Evolutionary conservation across 345 rosid genomes (phyloP), one percentile per base, ranked within the genome.

Genomic region (Isatis tinctoria): DNA sequence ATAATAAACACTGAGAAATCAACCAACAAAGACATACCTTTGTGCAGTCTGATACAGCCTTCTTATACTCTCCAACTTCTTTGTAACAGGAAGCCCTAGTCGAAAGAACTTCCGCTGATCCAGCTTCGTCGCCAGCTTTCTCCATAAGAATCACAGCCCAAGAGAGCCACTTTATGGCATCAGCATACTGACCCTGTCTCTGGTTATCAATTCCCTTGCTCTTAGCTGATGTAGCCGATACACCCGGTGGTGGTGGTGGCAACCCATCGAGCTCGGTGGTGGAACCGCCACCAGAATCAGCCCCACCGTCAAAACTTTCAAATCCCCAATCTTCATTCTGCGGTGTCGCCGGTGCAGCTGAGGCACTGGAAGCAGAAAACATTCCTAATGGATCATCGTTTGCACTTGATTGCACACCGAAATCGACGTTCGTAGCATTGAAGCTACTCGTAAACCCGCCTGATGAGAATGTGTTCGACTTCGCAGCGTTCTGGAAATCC

Each of bases 61-160:
- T 92, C 84, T 95, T 95, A 79, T 95, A 90, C 80, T 95, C 99
- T 52, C 99, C 99, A 61, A 92, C 99, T 84, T 95, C 99, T 83
- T 92, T 95, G 83, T 92, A 95, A 70, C 99, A 95, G 1, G 99
- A 95, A 74, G 99, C 99, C 71, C 99, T 88, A 80, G 82, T 74
- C 2, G 97, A 82, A 74, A 90, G 85, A 70, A 87, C 97, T 47
- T 95, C 97, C 1, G 24, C 64, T 47, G 83, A 65, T 7, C 85
- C 83, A 65, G 83, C 78, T 43, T 69, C 57, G 71, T 88, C 96
- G 13, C 89, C 87, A 60, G 86, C 66, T 81, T 85, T 92, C 78
- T 86, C 93, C 78, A 88, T 77, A 71, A 95, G 97, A 73, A 95
- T 60, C 35, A 90, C 90, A 53, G 99, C 97, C 99, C 99, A 95